A percentile compares a stretch with the other conserved stretches of the same genome.
Conservation (phyloP, 768 basidiomycete genomes). For the Xerocomellus amylosporus region DNA sequence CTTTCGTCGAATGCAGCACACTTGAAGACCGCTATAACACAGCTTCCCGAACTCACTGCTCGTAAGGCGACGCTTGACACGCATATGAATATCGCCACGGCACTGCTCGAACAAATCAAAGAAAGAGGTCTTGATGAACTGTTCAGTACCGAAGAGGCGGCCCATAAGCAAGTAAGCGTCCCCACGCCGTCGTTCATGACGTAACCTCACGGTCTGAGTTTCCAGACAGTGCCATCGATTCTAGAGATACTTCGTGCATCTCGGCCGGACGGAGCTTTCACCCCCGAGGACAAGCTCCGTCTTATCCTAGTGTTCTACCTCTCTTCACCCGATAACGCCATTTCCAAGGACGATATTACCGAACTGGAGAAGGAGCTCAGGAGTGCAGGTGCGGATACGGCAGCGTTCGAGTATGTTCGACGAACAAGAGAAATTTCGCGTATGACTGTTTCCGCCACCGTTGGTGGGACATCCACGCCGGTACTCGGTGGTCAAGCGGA, state of each 20-base stretch:
- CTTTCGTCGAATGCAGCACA: constrained; percentile 91
- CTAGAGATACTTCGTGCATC: constrained; percentile 83
- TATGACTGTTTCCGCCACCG: constrained; percentile 76
- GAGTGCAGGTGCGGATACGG: constrained; percentile 72
- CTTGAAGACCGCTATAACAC: constrained; percentile 95
- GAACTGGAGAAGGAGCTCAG: constrained; percentile 89
- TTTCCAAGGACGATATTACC: constrained; percentile 83
- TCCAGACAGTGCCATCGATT: constrained; percentile 70
- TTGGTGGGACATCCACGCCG: constrained; percentile 63
- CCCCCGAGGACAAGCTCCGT: constrained; percentile 83
- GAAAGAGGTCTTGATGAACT: constrained; percentile 91
- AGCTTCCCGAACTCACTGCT: constrained; percentile 93
- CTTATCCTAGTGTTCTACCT: constrained; percentile 95
- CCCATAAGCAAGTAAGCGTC: constrained; percentile 69
- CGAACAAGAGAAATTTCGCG: constrained; percentile 86
- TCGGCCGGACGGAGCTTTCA: constrained; percentile 63
- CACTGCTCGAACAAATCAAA: constrained; percentile 93
- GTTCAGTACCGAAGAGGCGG: constrained; percentile 94
- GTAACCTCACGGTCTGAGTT: not conserved
- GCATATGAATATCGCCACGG: constrained; percentile 99
- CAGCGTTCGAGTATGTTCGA: constrained; percentile 91
- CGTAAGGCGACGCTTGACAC: constrained; percentile 96
- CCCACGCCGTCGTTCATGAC: not conserved
- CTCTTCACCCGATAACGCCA: constrained; percentile 72
- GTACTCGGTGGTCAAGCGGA: constrained; percentile 75